Evolutionary conservation across 495 filamentous ascomycete genomes (phyloP).

Genomic region (Haplographium delicatum): DNA sequence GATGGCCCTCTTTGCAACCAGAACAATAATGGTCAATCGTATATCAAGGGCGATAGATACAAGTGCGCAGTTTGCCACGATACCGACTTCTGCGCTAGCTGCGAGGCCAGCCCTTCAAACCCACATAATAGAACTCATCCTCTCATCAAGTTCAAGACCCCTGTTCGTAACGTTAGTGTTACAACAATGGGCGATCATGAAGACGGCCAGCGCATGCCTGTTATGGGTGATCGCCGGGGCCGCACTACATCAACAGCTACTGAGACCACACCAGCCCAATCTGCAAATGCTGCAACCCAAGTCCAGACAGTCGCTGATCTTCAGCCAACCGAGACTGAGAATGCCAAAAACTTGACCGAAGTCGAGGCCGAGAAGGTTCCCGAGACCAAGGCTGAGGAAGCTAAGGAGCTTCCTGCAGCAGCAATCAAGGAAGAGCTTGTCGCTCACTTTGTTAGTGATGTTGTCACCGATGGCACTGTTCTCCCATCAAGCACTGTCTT

Average conservation of each 20-base stretch:
- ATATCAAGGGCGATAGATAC: slow-evolving; percentile 83
- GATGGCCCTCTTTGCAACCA: slow-evolving; percentile 85
- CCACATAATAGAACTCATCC: slow-evolving; percentile 91
- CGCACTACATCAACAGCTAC: slow-evolving; percentile 43
- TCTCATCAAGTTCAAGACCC: slow-evolving; percentile 93
- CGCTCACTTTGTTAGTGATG: slow-evolving; percentile 76
- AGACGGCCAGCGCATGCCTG: slow-evolving; percentile 49
- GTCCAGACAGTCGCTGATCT: slow-evolving; percentile 71
- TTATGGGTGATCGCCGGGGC: slow-evolving; percentile 60
- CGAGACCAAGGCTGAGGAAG: slow-evolving; percentile 27
- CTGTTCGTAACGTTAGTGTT: slow-evolving; percentile 83
- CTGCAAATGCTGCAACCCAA: slow-evolving; percentile 53
- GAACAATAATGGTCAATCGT: slow-evolving; percentile 44
- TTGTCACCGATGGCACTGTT: slow-evolving; percentile 69
- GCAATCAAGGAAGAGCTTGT: slow-evolving; percentile 41
- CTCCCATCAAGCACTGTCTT: slow-evolving; percentile 66
- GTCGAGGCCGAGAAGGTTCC: slow-evolving; percentile 24
- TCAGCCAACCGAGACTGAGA: slow-evolving; percentile 43
- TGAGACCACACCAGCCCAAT: slow-evolving; percentile 43
- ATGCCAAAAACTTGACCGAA: slow-evolving; percentile 34
- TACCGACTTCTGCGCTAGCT: slow-evolving; percentile 91
- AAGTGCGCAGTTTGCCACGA: slow-evolving; percentile 98
- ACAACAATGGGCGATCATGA: slow-evolving; percentile 75
- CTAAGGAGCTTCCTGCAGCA: slow-evolving; percentile 24
- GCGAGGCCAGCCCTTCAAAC: slow-evolving; percentile 82